Evolutionary conservation across 805 yeast species (phyloP), one percentile per base, ranked within the genome.

Genomic region (Candida namnaoensis): DNA sequence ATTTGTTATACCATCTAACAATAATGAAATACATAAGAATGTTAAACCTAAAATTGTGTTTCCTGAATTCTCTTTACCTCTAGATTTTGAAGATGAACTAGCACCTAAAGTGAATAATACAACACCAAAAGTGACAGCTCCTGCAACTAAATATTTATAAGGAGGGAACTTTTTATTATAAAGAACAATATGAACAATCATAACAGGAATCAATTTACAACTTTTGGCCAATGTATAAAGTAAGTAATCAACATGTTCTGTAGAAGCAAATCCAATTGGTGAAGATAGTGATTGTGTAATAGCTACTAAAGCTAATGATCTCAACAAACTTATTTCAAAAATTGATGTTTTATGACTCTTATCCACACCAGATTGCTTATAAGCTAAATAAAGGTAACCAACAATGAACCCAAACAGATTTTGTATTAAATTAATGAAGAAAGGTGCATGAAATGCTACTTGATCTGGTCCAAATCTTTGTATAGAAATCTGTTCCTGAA

Each of bases 131-230:
- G 97, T 90, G 23, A 93, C 91, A n/a, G 74, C 54, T 0, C 66
- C 47, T 0, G 95, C 96, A 15, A 91, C 95, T 13, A 75, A 45
- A 56, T 85, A 85, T 61, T 93, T 93, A 62, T 81, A 78, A 2
- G 61, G 41, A 0, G 96, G 88, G 59, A 87, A 91, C 41, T 62
- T 64, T 5, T 84, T 76, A 36, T 82, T 70, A 62, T 88, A 91
- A 11, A 86, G 52, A 13, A 78, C 50, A 43, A 81, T 64, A 54
- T 88, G 96, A 3, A 93, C 84, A 32, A 85, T 57, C 82, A 93
- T 80, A n/a, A 91, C 95, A 0, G 99, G 99, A 23, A 93, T 77
- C 60, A 93, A 71, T 54, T 93, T 93, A 59, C 98, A 91, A 41
- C 95, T 82, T 57, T 93, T 93, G 15, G 96, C 95, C 46, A 93